These are phyloP conservation scores for Hypoxylon fuscum DNA, from an alignment of 495 filamentous ascomycete genomes.

Conservation along the genomic window DNA sequence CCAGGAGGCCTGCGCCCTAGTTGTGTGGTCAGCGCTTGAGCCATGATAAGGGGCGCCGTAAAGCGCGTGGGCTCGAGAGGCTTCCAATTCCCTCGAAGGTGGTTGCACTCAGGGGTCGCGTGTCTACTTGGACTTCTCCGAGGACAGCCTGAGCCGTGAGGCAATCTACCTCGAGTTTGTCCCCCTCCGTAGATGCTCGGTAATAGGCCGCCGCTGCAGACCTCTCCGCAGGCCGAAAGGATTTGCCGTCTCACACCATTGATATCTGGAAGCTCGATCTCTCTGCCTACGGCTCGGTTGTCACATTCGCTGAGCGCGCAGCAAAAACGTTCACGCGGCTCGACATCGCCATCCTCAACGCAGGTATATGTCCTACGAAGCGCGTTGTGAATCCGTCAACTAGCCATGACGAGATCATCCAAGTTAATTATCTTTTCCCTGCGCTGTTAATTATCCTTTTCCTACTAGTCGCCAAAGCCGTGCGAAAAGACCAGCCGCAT, in stretches of 20 bases:
- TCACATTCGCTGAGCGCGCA: constrained; percentile 50
- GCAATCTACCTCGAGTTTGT: too few species aligned
- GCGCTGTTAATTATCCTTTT: constrained; percentile 53
- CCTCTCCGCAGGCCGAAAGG: background rate
- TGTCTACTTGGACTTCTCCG: too few species aligned
- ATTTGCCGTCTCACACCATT: constrained; percentile 28
- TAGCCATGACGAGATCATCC: constrained; percentile 51
- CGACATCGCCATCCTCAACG: constrained; percentile 62
- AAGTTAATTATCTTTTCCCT: constrained; percentile 55
- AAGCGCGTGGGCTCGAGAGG: too few species aligned
- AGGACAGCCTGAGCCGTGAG: too few species aligned
- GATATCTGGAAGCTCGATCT: constrained; percentile 67
- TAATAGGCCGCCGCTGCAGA: constrained; percentile 18
- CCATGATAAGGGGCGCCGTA: too few species aligned
- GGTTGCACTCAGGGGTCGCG: too few species aligned
- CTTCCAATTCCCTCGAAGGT: too few species aligned
- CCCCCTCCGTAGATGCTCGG: too few species aligned
- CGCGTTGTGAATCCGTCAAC: constrained; percentile 44
- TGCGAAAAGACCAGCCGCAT: background rate
- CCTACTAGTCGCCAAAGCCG: constrained; percentile 49
- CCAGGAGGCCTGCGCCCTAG: too few species aligned
- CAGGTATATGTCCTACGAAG: constrained; percentile 44
- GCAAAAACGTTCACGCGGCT: constrained; percentile 48
- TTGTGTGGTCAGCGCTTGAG: too few species aligned
- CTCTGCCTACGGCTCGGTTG: constrained; percentile 52